Evolutionary conservation across 192 early-diverging fungal genomes (phyloP).

Genomic region (Podila epicladia): DNA sequence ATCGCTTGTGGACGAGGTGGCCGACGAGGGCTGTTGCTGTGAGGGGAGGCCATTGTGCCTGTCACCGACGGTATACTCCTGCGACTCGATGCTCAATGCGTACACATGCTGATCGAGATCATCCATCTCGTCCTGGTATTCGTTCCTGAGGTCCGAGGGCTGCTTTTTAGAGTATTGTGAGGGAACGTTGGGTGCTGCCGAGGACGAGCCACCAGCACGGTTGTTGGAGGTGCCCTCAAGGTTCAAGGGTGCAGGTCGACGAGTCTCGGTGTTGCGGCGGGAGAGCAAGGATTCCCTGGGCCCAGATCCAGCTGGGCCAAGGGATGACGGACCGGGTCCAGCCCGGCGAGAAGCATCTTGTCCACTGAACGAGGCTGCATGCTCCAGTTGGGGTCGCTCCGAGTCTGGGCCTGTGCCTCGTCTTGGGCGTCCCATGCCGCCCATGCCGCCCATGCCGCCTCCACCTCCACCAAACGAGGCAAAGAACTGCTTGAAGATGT

Average conservation of each 20-base stretch:
- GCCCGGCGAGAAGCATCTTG: constrained; percentile 8
- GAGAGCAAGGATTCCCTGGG: constrained; percentile 32
- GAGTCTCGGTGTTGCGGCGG: constrained; percentile 36
- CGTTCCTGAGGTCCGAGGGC: constrained; percentile 4
- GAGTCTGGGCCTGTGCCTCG: constrained; percentile 29
- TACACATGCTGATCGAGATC: constrained; percentile 43
- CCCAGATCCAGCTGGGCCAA: constrained; percentile 30
- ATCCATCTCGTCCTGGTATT: constrained; percentile 40
- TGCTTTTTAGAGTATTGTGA: not conserved
- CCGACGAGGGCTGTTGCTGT: not conserved
- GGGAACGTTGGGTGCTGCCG: constrained; percentile 2
- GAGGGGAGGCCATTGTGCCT: not conserved
- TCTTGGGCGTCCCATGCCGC: constrained; percentile 48
- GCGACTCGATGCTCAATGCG: constrained; percentile 39
- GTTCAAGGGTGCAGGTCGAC: constrained; percentile 35
- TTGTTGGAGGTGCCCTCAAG: constrained; percentile 18
- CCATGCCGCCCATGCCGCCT: constrained; percentile 41
- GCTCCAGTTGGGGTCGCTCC: constrained; percentile 32
- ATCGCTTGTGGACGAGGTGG: constrained; percentile 3
- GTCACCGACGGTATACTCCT: constrained; percentile 18
- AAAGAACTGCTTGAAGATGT: constrained; percentile 94
- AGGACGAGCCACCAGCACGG: constrained; percentile 2
- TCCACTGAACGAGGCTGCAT: constrained; percentile 37
- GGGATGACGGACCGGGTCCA: constrained; percentile 17
- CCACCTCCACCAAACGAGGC: constrained; percentile 64